Base-by-base conservation (phyloP, 148 eudicot species). In the Chenopodium formosanum region DNA sequence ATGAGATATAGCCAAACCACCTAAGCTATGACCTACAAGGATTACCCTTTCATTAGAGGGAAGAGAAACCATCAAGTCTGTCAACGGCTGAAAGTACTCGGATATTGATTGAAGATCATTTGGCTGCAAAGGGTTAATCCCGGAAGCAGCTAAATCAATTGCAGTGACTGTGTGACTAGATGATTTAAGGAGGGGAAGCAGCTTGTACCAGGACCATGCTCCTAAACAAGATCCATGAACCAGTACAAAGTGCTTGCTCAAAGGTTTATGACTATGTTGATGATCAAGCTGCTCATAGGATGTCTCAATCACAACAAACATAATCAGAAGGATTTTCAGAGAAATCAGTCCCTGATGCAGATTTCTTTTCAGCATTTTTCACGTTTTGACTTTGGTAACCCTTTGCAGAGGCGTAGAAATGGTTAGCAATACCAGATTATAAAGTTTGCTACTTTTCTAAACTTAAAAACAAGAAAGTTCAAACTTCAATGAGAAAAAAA, bases 141-240 rank as follows among this genome's bases (percentile, higher is more conserved):
- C 89, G 12, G 83, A 82, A 9, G 78, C 86, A 1, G 46, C 85
- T 9, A 88, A 81, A 82, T 88, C 89, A 47, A 86, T 25, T 5
- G 92, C 87, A 10, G 81, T 86, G 37, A 83, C 84, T 2, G 25
- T 82, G 76, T 87, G 86, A 31, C 90, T 87, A 4, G 75, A 71
- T 2, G 76, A 25, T 62, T 78, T 79, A 4, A 89, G 86, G 48
- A 81, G 46, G 70, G 79, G 34, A 16, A 65, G 70, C 9, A 88
- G 85, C 74, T 88, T 90, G 86, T 88, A 88, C 89, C 90, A 90
- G 74, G 84, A 86, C 92, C 92, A 88, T 9, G 86, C 90, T 70
- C 92, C 90, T 23, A 83, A 86, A 81, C 90, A 76, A 31, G 85
- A 64, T 11, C 90, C 90, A 64, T 89, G 90, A n/a, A 89, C 86